Evolutionary conservation across 129 eudicot species (phyloP).

Genomic region (Flaveria brownii): DNA sequence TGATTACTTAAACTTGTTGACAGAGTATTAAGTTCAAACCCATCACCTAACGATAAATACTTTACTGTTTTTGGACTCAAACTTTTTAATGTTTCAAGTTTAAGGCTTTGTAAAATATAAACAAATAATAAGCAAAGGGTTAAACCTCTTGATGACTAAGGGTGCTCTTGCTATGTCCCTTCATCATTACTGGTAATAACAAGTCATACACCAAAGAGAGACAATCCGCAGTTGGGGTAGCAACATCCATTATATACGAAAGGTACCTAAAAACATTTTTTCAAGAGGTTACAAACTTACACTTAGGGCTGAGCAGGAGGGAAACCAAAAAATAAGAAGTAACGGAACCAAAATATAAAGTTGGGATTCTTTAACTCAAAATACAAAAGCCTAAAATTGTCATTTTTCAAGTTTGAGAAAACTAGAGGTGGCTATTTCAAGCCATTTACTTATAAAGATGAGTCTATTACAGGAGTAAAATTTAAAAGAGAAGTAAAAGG

Average conservation of each 20-base stretch:
- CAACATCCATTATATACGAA: slow-evolving; percentile 86
- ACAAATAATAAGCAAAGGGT: not conserved
- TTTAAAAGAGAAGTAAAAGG: not conserved
- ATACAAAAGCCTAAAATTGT: not conserved
- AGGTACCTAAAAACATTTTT: slow-evolving; percentile 57
- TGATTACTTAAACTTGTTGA: not conserved
- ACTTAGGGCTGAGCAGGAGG: not conserved
- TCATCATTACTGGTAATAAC: slow-evolving; percentile 64
- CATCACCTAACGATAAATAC: not conserved
- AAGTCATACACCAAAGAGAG: slow-evolving; percentile 65
- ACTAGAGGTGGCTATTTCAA: not conserved
- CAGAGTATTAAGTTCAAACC: not conserved
- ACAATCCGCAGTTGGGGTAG: slow-evolving; percentile 87
- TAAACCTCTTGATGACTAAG: slow-evolving; percentile 91
- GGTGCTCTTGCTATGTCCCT: slow-evolving; percentile 53
- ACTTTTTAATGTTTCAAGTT: not conserved
- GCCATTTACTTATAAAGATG: not conserved
- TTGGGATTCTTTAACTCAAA: not conserved
- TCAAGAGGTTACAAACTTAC: not conserved
- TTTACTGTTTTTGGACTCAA: not conserved
- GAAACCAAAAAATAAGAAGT: not conserved
- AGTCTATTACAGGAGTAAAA: not conserved
- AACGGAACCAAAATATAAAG: not conserved
- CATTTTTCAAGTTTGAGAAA: not conserved
- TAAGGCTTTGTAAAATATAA: not conserved